Percentiles rank a stretch among this genome's conserved stretches.
These are phyloP conservation scores for Colletotrichum gloeosporioides DNA, from an alignment of 2,329 filamentous ascomycete genomes.

Conservation along the genomic window DNA sequence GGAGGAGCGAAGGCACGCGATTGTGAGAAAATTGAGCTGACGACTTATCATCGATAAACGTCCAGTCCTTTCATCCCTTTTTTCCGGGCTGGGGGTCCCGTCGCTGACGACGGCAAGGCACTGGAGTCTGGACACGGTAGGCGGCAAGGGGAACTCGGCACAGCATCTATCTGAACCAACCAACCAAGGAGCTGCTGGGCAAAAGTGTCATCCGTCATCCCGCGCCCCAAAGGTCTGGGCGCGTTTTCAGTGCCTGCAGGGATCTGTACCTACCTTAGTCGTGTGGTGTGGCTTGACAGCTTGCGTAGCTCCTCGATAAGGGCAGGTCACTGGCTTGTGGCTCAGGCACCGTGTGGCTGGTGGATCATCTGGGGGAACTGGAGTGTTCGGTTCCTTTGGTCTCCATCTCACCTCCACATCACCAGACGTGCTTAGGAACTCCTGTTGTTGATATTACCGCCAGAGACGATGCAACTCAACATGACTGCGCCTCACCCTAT, in stretches of 20 bases:
- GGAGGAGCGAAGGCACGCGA: background rate
- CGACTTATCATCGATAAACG: background rate
- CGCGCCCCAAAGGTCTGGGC: background rate
- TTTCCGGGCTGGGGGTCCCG: background rate
- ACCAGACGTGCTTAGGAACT: background rate
- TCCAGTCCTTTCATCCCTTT: background rate
- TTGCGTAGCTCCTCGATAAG: background rate
- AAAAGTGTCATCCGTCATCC: background rate
- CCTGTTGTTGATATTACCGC: background rate
- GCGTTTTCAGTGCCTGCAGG: background rate
- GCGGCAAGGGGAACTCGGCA: background rate
- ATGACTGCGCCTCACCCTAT: background rate
- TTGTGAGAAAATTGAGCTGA: background rate
- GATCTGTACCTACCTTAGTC: background rate
- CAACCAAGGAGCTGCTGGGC: background rate
- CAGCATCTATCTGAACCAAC: background rate
- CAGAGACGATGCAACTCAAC: background rate
- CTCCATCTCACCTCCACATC: background rate
- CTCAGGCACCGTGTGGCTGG: background rate
- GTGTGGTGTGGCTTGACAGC: background rate
- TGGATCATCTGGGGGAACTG: background rate
- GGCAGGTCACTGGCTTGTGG: background rate
- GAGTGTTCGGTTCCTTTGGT: background rate
- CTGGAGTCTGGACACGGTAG: background rate
- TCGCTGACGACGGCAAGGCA: constrained; percentile 11